These are phyloP conservation scores for Xylariaceae sp. DNA, from an alignment of 2,329 filamentous ascomycete genomes.

Conservation along the genomic window DNA sequence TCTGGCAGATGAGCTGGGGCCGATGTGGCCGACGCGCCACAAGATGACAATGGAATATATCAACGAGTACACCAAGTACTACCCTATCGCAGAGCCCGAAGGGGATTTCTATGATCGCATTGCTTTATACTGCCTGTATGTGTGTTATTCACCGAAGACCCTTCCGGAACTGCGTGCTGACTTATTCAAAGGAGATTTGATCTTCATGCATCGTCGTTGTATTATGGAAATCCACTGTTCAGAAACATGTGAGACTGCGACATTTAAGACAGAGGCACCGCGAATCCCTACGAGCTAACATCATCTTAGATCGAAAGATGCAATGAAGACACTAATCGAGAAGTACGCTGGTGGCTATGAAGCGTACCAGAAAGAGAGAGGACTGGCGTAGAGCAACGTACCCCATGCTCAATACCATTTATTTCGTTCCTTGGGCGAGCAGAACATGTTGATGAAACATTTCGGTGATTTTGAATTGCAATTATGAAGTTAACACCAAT, in stretches of 20 bases:
- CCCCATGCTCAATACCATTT: too few relatives aligned
- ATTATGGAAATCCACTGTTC: constrained; percentile 6
- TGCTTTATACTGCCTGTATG: constrained; percentile 23
- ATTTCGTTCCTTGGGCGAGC: too few relatives aligned
- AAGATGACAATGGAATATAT: constrained; percentile 8
- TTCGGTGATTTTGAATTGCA: too few relatives aligned
- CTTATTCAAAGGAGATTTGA: constrained; percentile 8
- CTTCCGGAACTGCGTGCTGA: neutral
- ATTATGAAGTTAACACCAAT: too few relatives aligned
- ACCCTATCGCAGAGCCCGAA: constrained; percentile 17
- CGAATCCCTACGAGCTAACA: neutral
- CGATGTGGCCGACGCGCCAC: constrained; percentile 9
- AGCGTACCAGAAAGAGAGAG: constrained; percentile 1
- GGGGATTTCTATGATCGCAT: constrained; percentile 28
- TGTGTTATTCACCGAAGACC: constrained; percentile 1
- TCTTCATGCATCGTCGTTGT: constrained; percentile 11
- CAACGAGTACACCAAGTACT: constrained; percentile 17
- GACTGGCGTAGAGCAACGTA: neutral
- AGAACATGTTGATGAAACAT: too few relatives aligned
- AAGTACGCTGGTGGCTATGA: constrained; percentile 13
- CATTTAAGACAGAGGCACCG: neutral
- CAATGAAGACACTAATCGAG: constrained; percentile 11
- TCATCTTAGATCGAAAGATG: constrained; percentile 6
- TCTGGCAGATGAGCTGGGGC: constrained; percentile 14
- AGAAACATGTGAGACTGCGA: constrained; percentile 6